Evolutionary conservation across 768 basidiomycete genomes (phyloP).

Genomic region (Kwoniella europaea): DNA sequence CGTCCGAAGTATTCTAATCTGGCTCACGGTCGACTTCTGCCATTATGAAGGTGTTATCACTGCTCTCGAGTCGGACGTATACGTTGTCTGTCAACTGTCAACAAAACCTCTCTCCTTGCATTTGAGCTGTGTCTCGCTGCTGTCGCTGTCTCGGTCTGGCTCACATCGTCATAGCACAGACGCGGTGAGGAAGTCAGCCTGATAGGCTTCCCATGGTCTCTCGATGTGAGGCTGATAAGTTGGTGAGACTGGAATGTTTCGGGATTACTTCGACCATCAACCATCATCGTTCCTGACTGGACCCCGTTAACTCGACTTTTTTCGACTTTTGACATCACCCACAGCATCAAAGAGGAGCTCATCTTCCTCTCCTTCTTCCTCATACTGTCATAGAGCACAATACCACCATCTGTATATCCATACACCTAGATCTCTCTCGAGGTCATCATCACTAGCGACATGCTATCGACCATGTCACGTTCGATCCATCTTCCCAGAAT

Average conservation of each 20-base stretch:
- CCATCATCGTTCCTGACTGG: neutral
- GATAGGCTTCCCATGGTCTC: no score
- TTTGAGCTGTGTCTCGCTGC: no score
- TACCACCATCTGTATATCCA: neutral
- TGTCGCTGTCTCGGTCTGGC: no score
- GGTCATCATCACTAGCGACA: neutral
- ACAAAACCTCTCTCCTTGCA: no score
- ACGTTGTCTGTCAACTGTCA: no score
- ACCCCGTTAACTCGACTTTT: neutral
- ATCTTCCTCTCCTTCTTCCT: neutral
- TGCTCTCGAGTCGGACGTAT: no score
- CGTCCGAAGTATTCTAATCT: no score
- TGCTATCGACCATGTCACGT: constrained; percentile 1
- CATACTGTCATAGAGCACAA: neutral
- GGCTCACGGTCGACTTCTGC: constrained; percentile 36
- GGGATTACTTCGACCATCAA: constrained; percentile 1
- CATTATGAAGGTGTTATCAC: no score
- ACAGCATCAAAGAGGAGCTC: neutral
- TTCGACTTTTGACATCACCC: neutral
- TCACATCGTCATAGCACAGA: neutral
- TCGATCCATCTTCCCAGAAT: neutral
- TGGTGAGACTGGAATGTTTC: neutral
- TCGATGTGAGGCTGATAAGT: constrained; percentile 1
- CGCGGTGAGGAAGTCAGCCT: neutral
- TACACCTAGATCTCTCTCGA: neutral